phyloP scores from a whole-genome alignment of 2,329 filamentous ascomycete species.

The Trichoderma sp. region DNA sequence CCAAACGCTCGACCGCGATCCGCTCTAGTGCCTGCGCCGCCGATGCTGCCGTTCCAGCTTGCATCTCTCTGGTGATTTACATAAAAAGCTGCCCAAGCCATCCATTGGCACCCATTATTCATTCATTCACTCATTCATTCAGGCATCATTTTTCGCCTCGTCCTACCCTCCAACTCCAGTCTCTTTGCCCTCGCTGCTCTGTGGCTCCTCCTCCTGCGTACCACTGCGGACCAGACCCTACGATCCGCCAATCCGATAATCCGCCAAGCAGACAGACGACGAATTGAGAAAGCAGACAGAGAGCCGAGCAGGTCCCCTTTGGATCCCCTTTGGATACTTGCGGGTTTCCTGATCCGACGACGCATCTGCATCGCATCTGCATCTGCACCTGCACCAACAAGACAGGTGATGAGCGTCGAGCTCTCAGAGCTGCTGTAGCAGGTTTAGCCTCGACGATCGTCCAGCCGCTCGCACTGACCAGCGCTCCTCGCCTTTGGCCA shows the following conservation, averaged over 20 bases:
- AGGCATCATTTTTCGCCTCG: background rate
- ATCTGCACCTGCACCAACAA: background rate
- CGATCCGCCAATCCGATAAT: background rate
- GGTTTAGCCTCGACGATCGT: constrained; percentile 12
- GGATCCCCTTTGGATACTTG: background rate
- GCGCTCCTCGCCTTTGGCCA: constrained; percentile 2
- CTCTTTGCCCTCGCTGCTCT: background rate
- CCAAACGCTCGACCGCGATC: background rate
- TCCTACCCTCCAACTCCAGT: background rate
- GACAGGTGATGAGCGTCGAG: constrained; percentile 11
- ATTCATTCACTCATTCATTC: background rate
- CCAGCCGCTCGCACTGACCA: constrained; percentile 5
- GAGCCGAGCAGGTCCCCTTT: background rate
- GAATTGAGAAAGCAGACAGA: background rate
- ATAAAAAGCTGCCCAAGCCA: constrained; percentile 13
- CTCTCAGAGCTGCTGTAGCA: constrained; percentile 7
- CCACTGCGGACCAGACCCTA: background rate
- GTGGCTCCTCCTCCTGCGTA: background rate
- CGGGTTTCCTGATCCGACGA: constrained; percentile 1
- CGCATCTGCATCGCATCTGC: too few species aligned
- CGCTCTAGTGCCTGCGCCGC: constrained; percentile 4
- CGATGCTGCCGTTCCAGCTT: constrained; percentile 6
- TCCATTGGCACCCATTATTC: background rate
- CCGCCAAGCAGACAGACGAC: background rate
- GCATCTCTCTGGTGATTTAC: constrained; percentile 6